Conservation (phyloP, 2,329 filamentous ascomycete species). For the Colletotrichum aenigma region DNA sequence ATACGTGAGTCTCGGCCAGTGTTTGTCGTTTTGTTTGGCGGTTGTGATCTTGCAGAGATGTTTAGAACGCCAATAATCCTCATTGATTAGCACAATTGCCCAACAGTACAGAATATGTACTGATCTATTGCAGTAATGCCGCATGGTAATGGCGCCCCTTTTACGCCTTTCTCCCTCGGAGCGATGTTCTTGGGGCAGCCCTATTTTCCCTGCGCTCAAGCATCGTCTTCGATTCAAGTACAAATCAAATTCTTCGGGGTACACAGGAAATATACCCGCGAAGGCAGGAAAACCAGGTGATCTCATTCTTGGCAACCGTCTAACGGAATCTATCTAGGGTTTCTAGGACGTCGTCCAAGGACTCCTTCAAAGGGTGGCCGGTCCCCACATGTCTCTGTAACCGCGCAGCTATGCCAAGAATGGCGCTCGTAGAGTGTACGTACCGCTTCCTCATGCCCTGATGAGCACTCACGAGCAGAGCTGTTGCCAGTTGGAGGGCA, state of each 20-base stretch:
- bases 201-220: neutral
- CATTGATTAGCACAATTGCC: neutral
- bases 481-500: slow-evolving; percentile 59
- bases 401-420: slow-evolving; percentile 52
- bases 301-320: neutral
- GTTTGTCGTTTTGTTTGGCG: neutral
- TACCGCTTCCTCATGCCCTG: slow-evolving; percentile 54
- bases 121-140: neutral
- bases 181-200: neutral
- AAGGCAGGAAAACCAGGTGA: neutral
- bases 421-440: slow-evolving; percentile 52
- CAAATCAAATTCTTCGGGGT: neutral
- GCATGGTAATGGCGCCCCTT: neutral
- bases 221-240: neutral
- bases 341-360: slow-evolving; percentile 49
- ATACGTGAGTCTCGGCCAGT: neutral
- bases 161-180: neutral
- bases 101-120: neutral
- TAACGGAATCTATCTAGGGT: slow-evolving; percentile 31
- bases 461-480: slow-evolving; percentile 52
- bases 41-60: neutral
- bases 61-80: neutral
- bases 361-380: slow-evolving; percentile 39
- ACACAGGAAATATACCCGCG: neutral
- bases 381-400: slow-evolving; percentile 37